Base-by-base conservation (phyloP, 2,329 filamentous ascomycete species). In the Penicillium corylophilum region DNA sequence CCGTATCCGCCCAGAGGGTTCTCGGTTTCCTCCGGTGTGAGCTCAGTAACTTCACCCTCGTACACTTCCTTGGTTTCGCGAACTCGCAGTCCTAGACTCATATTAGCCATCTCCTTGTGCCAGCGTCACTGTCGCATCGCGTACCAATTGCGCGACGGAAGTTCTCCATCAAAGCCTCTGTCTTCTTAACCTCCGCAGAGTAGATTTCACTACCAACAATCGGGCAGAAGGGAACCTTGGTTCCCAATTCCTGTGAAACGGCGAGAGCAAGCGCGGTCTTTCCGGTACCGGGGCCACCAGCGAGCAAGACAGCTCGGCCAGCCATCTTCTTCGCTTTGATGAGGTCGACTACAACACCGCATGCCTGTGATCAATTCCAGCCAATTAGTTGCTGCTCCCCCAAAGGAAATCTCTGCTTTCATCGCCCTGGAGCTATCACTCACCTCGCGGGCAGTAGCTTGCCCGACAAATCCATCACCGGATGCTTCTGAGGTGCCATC, bases 41-140 rank as follows among this genome's bases (percentile, higher is more conserved):
- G 84, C 74, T 99, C 94, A 61, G 90, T 96, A 50, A 99, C 94
- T 76, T 99, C 94, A 69, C 94, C 94, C 77, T 99, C 94, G 76
- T 97, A 99, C 53, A 99, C 93, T 76, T 99, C 94, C 76, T 99
- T 99, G 46, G 93, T 96, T 80, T 99, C 94, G 67, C 94, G 90
- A 61, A 99, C 94, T 70, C 95, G 92, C 62, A 99, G 82, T 29
- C 82, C 81, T 83, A 53, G 22, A 40, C 24, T 36, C 6, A 22
- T 10, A 55, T 70, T 59, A 68, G 54, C 50, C 22, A 24, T 23
- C 29, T 9, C 12, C 29, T 48, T 39, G 16, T 22, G n/a, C 23
- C 12, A 28, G 8, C 13, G 10, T 12, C 15, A n/a, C 12, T 36
- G n/a, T 39, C n/a, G 29, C 10, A 46, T 50, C 40, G 36, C 68